A percentile compares a stretch with the other conserved stretches of the same genome.
Evolutionary conservation across 2,329 filamentous ascomycete species (phyloP).

Genomic region (Ramichloridium luteum): DNA sequence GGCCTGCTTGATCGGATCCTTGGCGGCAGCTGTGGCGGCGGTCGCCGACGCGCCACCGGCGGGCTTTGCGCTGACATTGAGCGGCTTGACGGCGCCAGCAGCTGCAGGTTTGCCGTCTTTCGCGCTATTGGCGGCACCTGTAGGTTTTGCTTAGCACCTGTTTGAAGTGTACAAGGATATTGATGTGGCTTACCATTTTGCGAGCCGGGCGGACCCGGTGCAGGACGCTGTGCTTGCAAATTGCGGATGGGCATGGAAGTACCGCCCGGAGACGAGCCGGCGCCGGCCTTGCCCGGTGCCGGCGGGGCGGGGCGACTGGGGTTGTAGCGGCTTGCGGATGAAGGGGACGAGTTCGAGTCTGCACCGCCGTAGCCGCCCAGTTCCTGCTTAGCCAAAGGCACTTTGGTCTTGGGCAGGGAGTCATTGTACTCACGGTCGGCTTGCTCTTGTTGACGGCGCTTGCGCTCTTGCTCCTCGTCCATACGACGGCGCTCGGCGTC

Average conservation of each 20-base stretch:
- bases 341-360: neutral
- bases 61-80: slow-evolving; percentile 38
- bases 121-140: too few relatives aligned
- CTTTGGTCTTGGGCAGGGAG: slow-evolving; percentile 68
- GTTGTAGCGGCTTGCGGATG: slow-evolving; percentile 56
- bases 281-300: slow-evolving; percentile 20
- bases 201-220: slow-evolving; percentile 21
- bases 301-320: slow-evolving; percentile 66
- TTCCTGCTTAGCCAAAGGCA: slow-evolving; percentile 79
- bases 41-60: slow-evolving; percentile 37
- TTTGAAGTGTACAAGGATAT: too few relatives aligned
- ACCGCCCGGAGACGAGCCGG: slow-evolving; percentile 11
- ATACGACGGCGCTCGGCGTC: slow-evolving; percentile 28
- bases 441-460: slow-evolving; percentile 51
- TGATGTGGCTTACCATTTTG: slow-evolving; percentile 20
- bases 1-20: slow-evolving; percentile 59
- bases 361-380: slow-evolving; percentile 51
- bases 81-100: slow-evolving; percentile 35
- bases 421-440: slow-evolving; percentile 70
- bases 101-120: slow-evolving; percentile 11
- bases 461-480: slow-evolving; percentile 34
- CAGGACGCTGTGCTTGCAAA: slow-evolving; percentile 53
- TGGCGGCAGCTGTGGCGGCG: slow-evolving; percentile 55
- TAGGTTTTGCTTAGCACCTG: slow-evolving; percentile 1
- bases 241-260: slow-evolving; percentile 31